Conservation (phyloP, 2,329 filamentous ascomycete species). For the Fusarium mangiferae region DNA sequence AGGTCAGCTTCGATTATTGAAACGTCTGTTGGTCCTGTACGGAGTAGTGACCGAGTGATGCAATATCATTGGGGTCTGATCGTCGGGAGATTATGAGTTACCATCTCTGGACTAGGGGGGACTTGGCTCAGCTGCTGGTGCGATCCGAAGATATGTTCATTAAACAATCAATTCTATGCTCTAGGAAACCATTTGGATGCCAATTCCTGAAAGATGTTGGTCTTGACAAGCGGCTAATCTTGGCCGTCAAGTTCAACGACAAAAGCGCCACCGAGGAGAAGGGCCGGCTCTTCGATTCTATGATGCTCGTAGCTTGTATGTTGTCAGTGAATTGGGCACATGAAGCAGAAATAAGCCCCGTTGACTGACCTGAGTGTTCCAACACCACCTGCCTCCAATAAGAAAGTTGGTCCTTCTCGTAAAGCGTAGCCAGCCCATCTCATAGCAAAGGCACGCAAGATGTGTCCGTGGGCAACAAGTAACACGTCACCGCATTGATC, state of each 20-base stretch:
- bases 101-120: slow-evolving; percentile 13
- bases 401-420: slow-evolving; percentile 78
- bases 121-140: background rate
- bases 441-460: slow-evolving; percentile 87
- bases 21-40: slow-evolving; percentile 3
- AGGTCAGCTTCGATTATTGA: slow-evolving; percentile 16
- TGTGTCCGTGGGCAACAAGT: slow-evolving; percentile 90
- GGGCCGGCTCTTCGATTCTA: slow-evolving; percentile 80
- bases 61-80: slow-evolving; percentile 23
- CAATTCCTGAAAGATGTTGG: background rate
- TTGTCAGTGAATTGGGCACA: slow-evolving; percentile 9
- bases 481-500: slow-evolving; percentile 53
- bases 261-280: slow-evolving; percentile 80
- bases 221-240: background rate
- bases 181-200: background rate
- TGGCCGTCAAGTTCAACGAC: slow-evolving; percentile 55
- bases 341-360: background rate
- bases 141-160: slow-evolving; percentile 11
- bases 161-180: slow-evolving; percentile 24
- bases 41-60: background rate
- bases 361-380: slow-evolving; percentile 75
- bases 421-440: slow-evolving; percentile 82
- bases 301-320: slow-evolving; percentile 78
- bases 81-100: slow-evolving; percentile 15
- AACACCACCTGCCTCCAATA: slow-evolving; percentile 90